Evolutionary conservation across 2,329 filamentous ascomycete genomes (phyloP).

Genomic region (Cladosporium sp.): DNA sequence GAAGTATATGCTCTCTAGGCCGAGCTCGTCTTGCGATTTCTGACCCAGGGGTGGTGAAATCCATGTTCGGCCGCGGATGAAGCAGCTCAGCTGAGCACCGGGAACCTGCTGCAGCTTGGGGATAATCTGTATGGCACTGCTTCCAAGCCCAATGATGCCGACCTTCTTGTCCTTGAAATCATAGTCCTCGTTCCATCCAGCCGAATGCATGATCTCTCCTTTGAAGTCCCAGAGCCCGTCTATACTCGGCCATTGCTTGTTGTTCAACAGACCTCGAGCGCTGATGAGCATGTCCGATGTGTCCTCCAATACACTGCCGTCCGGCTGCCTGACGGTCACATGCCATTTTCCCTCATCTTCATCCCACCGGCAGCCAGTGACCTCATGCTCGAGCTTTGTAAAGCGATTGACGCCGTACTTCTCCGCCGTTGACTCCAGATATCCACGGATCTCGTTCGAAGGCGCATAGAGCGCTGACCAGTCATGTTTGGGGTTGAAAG

Average conservation of each 20-base stretch:
- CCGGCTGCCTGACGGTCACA: slow-evolving; percentile 30
- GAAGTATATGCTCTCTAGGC: slow-evolving; percentile 35
- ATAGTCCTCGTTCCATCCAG: slow-evolving; percentile 47
- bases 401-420: slow-evolving; percentile 75
- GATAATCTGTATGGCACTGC: slow-evolving; percentile 38
- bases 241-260: slow-evolving; percentile 48
- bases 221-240: slow-evolving; percentile 47
- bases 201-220: slow-evolving; percentile 50
- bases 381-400: slow-evolving; percentile 28
- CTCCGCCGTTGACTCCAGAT: slow-evolving; percentile 84
- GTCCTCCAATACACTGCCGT: slow-evolving; percentile 23
- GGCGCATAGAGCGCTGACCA: slow-evolving; percentile 39
- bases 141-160: slow-evolving; percentile 16
- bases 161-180: slow-evolving; percentile 20
- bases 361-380: slow-evolving; percentile 31
- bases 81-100: slow-evolving; percentile 50
- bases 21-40: slow-evolving; percentile 26
- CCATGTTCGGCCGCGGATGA: slow-evolving; percentile 60
- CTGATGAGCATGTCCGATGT: slow-evolving; percentile 45
- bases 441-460: slow-evolving; percentile 87
- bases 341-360: slow-evolving; percentile 31
- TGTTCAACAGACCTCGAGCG: slow-evolving; percentile 46
- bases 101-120: slow-evolving; percentile 31
- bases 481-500: slow-evolving; percentile 37
- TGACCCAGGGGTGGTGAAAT: slow-evolving; percentile 50